Evolutionary conservation across 495 filamentous ascomycete genomes (phyloP), one percentile per base, ranked within the genome.

Genomic region (Pyrenopolyporus hunteri): DNA sequence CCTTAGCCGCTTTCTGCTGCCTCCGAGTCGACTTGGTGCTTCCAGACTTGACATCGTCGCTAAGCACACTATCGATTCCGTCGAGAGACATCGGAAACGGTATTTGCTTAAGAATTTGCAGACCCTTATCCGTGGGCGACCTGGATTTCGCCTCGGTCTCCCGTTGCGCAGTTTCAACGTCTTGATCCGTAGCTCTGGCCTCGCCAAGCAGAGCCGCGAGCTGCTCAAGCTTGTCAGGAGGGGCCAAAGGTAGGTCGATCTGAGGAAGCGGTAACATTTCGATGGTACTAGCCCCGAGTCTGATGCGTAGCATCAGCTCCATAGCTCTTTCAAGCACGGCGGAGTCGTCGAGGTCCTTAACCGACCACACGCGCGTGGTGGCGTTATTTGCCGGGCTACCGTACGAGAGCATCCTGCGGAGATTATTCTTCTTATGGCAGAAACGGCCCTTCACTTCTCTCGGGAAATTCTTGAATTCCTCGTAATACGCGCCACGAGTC

Each of bases 291-390:
- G 64, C 33, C 7, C 64, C 68, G 2, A 70, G 61, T 3, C 64
- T 43, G n/a, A 68, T 45, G 0, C 68, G 68, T 16, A 70, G 57
- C 45, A 59, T 63, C 14, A 70, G 35, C 31, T 70, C 68, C 48
- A 70, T 48, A 0, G 68, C 68, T 17, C 68, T 49, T 26, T 70
- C 68, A 0, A 70, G 57, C 0, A 68, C 61, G 2, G 68, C 56
- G 4, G 57, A 44, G 7, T 53, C 19, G 2, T 62, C 39, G 11
- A 70, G 57, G 13, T 70, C 68, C 6, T 35, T 11, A 3, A 40
- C 51, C 0, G 8, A 22, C 68, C 65, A 66, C 4, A 20, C 17
- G 3, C 42, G 35, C 6, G 25, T 28, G 4, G 40, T 33, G 0
- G 39, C 16, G 1, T 56, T 33, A 5, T 43, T 29, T 1, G 19